These are phyloP conservation scores for Fistulinella prunicolor DNA, from an alignment of 768 basidiomycete genomes.

Conservation along the genomic window DNA sequence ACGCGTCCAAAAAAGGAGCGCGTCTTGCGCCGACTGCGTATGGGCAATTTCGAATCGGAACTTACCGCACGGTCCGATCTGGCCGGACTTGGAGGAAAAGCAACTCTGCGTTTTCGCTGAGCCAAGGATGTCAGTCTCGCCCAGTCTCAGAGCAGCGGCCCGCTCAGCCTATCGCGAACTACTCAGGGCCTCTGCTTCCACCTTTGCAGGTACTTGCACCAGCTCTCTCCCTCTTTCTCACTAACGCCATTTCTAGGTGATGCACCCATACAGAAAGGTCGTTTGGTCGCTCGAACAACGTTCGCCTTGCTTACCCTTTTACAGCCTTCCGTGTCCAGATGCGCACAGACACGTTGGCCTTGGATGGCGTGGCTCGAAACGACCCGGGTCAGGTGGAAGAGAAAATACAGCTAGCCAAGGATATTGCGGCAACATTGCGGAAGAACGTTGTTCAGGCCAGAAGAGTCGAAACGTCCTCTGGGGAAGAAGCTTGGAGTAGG, in stretches of 20 bases:
- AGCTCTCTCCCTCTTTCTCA: background rate
- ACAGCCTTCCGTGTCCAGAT: conserved; percentile 75
- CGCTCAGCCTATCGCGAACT: conserved; percentile 74
- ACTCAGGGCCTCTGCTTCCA: conserved; percentile 60
- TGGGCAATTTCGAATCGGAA: conserved; percentile 35
- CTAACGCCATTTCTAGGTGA: conserved; percentile 45
- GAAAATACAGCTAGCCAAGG: conserved; percentile 57
- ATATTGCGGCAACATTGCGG: conserved; percentile 71
- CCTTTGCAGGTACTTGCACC: conserved; percentile 54
- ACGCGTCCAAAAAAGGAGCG: conserved; percentile 38
- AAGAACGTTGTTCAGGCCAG: conserved; percentile 85
- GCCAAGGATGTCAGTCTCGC: conserved; percentile 56
- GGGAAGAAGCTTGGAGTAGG: conserved; percentile 59
- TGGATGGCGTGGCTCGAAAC: conserved; percentile 38
- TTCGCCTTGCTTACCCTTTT: conserved; percentile 4
- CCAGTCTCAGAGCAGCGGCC: conserved; percentile 57
- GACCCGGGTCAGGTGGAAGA: conserved; percentile 51
- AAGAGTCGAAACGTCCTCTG: conserved; percentile 36
- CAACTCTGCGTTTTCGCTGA: background rate
- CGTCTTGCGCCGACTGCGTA: conserved; percentile 37
- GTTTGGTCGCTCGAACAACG: background rate
- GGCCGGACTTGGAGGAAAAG: conserved; percentile 7
- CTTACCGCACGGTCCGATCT: conserved; percentile 12
- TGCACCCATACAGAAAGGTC: conserved; percentile 50
- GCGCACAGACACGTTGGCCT: conserved; percentile 47